These are phyloP conservation scores for Terfezia claveryi DNA, from an alignment of 495 filamentous ascomycete species.

Conservation along the genomic window DNA sequence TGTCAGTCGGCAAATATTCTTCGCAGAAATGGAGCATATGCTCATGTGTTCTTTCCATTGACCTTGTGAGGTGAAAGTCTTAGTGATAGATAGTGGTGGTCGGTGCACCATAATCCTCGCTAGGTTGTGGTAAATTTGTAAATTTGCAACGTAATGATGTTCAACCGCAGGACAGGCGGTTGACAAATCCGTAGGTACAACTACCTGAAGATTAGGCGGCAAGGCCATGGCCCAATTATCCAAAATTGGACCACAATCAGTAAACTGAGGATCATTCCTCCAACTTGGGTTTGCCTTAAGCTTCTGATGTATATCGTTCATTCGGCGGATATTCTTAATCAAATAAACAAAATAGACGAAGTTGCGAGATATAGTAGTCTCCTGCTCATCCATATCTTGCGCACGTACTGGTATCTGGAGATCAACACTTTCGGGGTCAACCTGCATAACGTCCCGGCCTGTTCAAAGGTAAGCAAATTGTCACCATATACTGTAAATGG, in stretches of 20 bases:
- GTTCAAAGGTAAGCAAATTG: neutral
- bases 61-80: constrained; percentile 47
- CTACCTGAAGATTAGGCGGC: constrained; percentile 56
- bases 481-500: neutral
- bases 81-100: constrained; percentile 60
- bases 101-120: constrained; percentile 72
- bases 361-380: constrained; percentile 56
- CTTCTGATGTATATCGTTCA: constrained; percentile 51
- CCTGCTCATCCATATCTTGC: constrained; percentile 49
- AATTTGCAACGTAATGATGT: constrained; percentile 75
- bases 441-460: constrained; percentile 18
- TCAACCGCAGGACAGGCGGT: constrained; percentile 51
- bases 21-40: constrained; percentile 68
- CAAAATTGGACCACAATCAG: constrained; percentile 52
- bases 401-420: constrained; percentile 37
- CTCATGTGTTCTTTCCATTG: constrained; percentile 77
- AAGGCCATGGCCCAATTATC: constrained; percentile 54
- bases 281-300: constrained; percentile 65
- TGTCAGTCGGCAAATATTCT: constrained; percentile 72
- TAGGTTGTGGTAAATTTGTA: constrained; percentile 83
- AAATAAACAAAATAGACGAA: constrained; percentile 60
- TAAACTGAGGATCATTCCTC: constrained; percentile 68
- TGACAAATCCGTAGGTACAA: constrained; percentile 55
- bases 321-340: constrained; percentile 54
- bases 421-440: constrained; percentile 38